Percentiles rank a stretch among this genome's conserved stretches.
Conservation (phyloP, 1,139 yeast species). For the Geotrichum carabidarum region DNA sequence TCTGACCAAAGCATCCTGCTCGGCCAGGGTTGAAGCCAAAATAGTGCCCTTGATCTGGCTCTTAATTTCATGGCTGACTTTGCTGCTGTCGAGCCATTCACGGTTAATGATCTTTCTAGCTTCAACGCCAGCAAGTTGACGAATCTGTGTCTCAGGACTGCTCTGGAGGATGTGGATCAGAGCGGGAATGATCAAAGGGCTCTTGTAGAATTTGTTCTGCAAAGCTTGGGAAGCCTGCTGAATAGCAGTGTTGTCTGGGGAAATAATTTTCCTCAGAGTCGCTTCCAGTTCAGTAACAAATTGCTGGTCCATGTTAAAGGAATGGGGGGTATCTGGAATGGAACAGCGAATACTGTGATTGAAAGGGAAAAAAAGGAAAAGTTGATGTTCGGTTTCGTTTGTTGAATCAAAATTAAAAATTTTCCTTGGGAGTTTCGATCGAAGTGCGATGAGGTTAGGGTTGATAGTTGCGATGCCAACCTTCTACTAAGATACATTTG, state of each 20-base stretch:
- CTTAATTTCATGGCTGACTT: slow-evolving; percentile 43
- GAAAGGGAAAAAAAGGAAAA: slow-evolving; percentile 12
- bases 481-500: neutral
- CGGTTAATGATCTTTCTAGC: slow-evolving; percentile 74
- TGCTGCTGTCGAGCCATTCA: slow-evolving; percentile 55
- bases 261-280: slow-evolving; percentile 68
- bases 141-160: slow-evolving; percentile 55
- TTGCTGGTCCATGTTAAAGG: slow-evolving; percentile 54
- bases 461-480: neutral
- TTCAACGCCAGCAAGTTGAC: slow-evolving; percentile 91
- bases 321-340: neutral
- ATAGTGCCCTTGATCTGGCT: slow-evolving; percentile 61
- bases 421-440: slow-evolving; percentile 3
- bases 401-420: neutral
- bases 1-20: slow-evolving; percentile 63
- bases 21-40: slow-evolving; percentile 64
- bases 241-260: slow-evolving; percentile 71
- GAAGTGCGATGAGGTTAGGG: slow-evolving; percentile 1
- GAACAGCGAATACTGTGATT: neutral
- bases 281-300: slow-evolving; percentile 67
- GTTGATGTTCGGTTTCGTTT: too few species aligned
- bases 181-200: slow-evolving; percentile 74
- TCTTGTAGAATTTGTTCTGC: slow-evolving; percentile 67
- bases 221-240: slow-evolving; percentile 77
- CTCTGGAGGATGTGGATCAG: slow-evolving; percentile 74